Percentiles rank a stretch among this genome's conserved stretches.
phyloP scores from a whole-genome alignment of 2,329 filamentous ascomycete genomes.

The Microdochium bolleyi region DNA sequence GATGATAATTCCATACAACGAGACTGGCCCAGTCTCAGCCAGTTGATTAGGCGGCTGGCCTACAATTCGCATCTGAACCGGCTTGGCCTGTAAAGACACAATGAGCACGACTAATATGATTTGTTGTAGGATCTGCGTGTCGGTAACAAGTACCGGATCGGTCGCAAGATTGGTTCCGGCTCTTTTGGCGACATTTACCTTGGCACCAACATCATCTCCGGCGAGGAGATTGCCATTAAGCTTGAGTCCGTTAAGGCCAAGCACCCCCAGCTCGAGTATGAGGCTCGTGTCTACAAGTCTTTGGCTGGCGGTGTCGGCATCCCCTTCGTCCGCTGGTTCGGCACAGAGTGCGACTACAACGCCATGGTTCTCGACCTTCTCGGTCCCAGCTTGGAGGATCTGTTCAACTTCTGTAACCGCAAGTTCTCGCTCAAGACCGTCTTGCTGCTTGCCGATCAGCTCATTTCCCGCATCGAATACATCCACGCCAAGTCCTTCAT shows the following conservation, averaged over 20 bases:
- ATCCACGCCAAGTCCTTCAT: slow-evolving; percentile 99
- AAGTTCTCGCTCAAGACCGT: slow-evolving; percentile 99
- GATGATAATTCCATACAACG: background rate
- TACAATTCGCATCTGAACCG: too few relatives aligned
- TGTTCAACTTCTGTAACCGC: slow-evolving; percentile 99
- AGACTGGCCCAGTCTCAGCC: too few relatives aligned
- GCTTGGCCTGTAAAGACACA: background rate
- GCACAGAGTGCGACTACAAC: slow-evolving; percentile 99
- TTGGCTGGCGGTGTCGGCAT: slow-evolving; percentile 96
- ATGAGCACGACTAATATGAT: background rate
- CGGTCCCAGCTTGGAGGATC: slow-evolving; percentile 88
- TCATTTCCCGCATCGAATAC: slow-evolving; percentile 98
- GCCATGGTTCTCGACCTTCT: slow-evolving; percentile 98
- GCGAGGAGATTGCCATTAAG: slow-evolving; percentile 99
- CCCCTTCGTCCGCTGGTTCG: slow-evolving; percentile 98
- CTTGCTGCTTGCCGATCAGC: slow-evolving; percentile 88
- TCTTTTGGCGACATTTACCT: slow-evolving; percentile 98
- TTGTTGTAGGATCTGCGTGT: slow-evolving; percentile 80
- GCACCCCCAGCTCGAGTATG: slow-evolving; percentile 97
- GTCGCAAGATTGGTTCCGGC: slow-evolving; percentile 96
- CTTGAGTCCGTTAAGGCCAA: slow-evolving; percentile 99
- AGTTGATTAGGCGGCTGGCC: too few relatives aligned
- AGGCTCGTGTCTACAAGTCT: slow-evolving; percentile 85
- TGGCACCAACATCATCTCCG: slow-evolving; percentile 98
- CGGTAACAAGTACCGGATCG: slow-evolving; percentile 99